Conservation (phyloP, 352 stramenopile species). For the Phytopythium montanum region DNA sequence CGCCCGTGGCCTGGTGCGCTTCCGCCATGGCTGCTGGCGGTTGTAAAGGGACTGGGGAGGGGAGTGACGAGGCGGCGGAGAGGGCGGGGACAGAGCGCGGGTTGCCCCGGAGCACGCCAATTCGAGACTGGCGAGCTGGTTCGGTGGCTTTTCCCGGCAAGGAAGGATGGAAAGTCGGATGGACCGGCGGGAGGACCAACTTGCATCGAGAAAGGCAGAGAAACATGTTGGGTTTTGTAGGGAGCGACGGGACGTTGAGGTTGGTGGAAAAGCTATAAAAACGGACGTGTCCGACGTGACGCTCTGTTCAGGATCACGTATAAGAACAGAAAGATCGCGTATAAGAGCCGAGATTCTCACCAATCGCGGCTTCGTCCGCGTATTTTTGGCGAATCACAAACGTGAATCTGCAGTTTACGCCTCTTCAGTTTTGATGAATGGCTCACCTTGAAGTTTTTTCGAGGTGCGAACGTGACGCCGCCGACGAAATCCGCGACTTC, state of each 20-base stretch:
- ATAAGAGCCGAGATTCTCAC: not conserved
- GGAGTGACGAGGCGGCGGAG: not conserved
- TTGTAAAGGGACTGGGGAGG: not conserved
- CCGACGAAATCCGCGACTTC: constrained; percentile 36
- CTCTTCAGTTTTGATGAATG: constrained; percentile 20
- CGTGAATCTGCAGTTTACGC: not conserved
- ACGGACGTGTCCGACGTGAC: not conserved
- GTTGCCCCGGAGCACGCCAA: not conserved
- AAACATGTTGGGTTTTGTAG: not conserved
- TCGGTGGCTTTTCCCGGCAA: not conserved
- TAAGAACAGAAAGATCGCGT: too few species aligned
- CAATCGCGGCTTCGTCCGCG: not conserved
- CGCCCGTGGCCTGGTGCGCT: constrained; percentile 79
- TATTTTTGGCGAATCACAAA: constrained; percentile 3
- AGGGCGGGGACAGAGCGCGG: not conserved
- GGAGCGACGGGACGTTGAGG: not conserved
- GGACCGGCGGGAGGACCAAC: too few species aligned
- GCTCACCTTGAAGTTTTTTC: constrained; percentile 43
- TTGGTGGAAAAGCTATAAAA: constrained; percentile 1
- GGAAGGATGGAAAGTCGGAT: too few species aligned
- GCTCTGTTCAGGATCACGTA: not conserved
- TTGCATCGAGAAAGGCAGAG: not conserved
- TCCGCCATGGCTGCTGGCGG: constrained; percentile 56
- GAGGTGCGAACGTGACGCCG: constrained; percentile 49
- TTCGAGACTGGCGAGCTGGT: not conserved